These are phyloP conservation scores for Penicillium glabrum DNA, from an alignment of 2,329 filamentous ascomycete genomes.

Conservation along the genomic window DNA sequence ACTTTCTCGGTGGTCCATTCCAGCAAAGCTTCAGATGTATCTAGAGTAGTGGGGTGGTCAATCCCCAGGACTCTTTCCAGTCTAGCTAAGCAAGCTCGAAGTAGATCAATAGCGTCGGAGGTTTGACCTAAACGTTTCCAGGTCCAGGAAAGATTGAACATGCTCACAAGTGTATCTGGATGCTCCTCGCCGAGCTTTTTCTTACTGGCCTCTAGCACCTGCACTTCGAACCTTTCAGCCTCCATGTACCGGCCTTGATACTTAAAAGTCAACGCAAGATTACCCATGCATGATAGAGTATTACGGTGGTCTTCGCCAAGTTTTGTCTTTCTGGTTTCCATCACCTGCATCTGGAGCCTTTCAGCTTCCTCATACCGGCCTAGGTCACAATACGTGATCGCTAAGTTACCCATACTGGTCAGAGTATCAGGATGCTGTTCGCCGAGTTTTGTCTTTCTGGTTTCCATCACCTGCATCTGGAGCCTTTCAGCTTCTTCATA, in stretches of 20 bases:
- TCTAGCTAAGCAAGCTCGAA: background rate
- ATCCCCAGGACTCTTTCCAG: background rate
- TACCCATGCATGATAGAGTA: too few species aligned
- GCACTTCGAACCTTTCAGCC: background rate
- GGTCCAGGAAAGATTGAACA: background rate
- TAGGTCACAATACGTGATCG: too few species aligned
- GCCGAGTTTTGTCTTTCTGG: background rate
- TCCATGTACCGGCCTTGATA: too few species aligned
- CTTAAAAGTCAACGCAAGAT: too few species aligned
- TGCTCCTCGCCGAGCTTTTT: background rate
- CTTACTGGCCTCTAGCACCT: background rate
- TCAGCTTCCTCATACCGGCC: too few species aligned
- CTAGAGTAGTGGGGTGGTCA: background rate
- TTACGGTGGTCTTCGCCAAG: too few species aligned
- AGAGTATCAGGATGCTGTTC: background rate
- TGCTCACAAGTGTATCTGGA: background rate
- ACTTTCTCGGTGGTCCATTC: background rate
- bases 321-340: too few species aligned
- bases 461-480: fast-evolving
- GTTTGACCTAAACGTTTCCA: background rate
- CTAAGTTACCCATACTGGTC: too few species aligned
- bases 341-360: too few species aligned
- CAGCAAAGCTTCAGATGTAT: background rate
- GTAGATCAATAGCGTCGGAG: background rate
- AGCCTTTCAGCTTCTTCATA: background rate